Base-by-base conservation (phyloP, 345 rosid genomes). In the Eucalyptus leucophloia region DNA sequence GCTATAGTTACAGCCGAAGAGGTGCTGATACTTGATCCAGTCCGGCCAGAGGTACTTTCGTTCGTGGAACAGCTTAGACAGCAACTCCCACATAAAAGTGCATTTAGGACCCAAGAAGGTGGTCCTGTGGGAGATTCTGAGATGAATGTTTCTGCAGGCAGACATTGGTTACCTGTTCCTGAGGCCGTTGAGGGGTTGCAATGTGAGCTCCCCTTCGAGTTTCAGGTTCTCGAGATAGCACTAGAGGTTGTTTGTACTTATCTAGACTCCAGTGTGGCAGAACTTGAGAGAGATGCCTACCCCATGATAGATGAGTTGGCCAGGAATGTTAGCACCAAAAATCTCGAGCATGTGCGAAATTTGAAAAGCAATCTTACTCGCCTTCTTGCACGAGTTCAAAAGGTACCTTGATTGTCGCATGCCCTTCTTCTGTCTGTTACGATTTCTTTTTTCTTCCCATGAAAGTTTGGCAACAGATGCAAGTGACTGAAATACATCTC, bases 151-250 rank as follows among this genome's bases (percentile, higher is more conserved):
- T 89, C 96, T 72, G 86, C 91, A 2, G 93, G 93, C 67, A 92
- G 92, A 44, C 94, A 90, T 21, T 93, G 95, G 95, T 54, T 92
- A 65, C 96, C 95, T 89, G 91, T 93, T 88, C 95, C 96, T 4
- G 98, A 96, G 91, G 96, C 95, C 45, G 95, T 69, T 60, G 99
- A 97, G 90, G 96, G 99, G 21, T 91, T 94, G 88, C 97, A 96
- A 88, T 90, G 93, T 89, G 98, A 97, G 92, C 99, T 97, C 86
- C 99, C 98, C 26, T 98, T 98, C 87, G 99, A 97, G 92, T 95
- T 98, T 93, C 98, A 96, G 92, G 98, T 98, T 90, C 95, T 98
- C 65, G 99, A 98, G 95, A 95, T 96, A 88, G 99, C 99, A 44
- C 92, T 98, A 7, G 99, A 98, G 92, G 93, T 93, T 56, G 97